Conservation (phyloP, 352 stramenopile species). For the Aphanomyces stellatus region DNA sequence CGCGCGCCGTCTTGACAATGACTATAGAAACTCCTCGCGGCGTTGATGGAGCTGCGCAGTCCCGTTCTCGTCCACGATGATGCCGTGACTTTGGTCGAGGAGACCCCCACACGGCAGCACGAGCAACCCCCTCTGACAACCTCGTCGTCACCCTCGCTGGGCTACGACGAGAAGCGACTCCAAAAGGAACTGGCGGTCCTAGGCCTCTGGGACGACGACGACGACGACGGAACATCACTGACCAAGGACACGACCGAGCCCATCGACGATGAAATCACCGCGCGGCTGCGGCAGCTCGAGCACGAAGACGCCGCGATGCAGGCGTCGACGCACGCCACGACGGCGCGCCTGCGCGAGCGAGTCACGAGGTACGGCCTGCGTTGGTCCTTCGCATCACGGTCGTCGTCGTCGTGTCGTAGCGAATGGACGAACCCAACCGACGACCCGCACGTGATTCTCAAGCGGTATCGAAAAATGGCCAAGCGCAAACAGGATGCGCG, state of each 20-base stretch:
- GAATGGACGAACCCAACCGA: not conserved
- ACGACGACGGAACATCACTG: no score
- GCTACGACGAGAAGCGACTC: not conserved
- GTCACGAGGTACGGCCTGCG: no score
- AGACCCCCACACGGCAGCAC: not conserved
- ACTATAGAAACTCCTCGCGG: not conserved
- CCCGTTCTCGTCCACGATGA: not conserved
- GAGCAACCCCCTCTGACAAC: not conserved
- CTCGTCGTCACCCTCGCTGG: not conserved
- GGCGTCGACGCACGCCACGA: no score
- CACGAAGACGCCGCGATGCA: no score
- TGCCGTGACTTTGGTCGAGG: not conserved
- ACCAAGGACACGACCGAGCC: no score
- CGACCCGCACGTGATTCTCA: not conserved
- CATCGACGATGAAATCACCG: no score
- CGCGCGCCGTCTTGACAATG: not conserved
- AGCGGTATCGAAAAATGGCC: conserved; percentile 8
- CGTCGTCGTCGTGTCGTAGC: no score
- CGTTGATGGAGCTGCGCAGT: not conserved
- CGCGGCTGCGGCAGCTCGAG: no score
- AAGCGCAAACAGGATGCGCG: conserved; percentile 10
- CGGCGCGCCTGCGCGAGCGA: no score
- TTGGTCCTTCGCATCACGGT: no score
- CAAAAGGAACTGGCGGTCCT: not conserved
- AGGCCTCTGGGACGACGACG: not conserved